A percentile compares a stretch with the other conserved stretches of the same genome.
Conservation (phyloP, 306 rosid species). For the Medicago lupulina region DNA sequence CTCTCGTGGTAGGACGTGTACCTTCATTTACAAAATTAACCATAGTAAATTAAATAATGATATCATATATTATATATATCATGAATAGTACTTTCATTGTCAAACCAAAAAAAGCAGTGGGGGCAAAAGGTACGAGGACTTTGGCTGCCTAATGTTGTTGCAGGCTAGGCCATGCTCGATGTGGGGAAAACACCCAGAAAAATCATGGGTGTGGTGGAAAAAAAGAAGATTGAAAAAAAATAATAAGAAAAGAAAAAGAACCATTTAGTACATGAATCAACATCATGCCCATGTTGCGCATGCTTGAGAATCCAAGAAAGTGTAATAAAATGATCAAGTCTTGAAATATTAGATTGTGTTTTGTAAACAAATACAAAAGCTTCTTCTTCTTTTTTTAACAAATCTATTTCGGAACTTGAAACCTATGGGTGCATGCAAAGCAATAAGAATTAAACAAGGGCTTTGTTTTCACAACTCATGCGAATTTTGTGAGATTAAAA, state of each 20-base stretch:
- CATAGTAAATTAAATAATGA: not conserved
- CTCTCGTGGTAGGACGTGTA: slow-evolving; percentile 96
- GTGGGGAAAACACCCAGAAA: slow-evolving; percentile 12
- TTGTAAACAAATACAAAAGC: slow-evolving; percentile 23
- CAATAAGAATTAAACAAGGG: slow-evolving; percentile 5
- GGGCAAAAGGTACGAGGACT: slow-evolving; percentile 41
- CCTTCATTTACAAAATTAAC: slow-evolving; percentile 55
- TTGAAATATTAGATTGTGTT: slow-evolving; percentile 21
- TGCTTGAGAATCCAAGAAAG: slow-evolving; percentile 74
- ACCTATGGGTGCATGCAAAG: slow-evolving; percentile 25
- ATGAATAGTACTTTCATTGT: not conserved
- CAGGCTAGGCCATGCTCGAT: slow-evolving; percentile 44
- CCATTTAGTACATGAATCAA: not conserved
- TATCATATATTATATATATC: not conserved
- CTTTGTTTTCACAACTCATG: not conserved
- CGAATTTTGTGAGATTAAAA: not conserved
- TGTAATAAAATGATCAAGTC: slow-evolving; percentile 42
- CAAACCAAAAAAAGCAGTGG: not conserved
- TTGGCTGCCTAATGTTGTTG: slow-evolving; percentile 40
- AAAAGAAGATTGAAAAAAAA: not conserved
- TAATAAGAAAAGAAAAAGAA: not conserved
- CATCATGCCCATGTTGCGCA: slow-evolving; percentile 56
- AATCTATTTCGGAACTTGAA: slow-evolving; percentile 60
- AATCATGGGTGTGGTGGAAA: not conserved
- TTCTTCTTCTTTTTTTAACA: not conserved